Evolutionary conservation across 805 yeast species (phyloP), one percentile per base, ranked within the genome.

Genomic region (Hanseniaspora clermontiae): DNA sequence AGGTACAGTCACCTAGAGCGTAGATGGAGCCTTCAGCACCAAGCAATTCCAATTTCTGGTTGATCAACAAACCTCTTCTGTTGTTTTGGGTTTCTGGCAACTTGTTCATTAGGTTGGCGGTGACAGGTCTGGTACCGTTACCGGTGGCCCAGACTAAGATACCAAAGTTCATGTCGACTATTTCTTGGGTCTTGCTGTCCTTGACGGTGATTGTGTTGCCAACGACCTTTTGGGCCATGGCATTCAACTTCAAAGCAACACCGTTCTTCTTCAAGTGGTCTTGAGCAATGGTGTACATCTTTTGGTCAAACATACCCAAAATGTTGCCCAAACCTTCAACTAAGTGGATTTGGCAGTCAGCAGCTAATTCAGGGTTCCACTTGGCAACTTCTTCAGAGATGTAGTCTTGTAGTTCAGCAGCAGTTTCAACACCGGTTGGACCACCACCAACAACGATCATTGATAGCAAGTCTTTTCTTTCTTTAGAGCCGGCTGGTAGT

Each of bases 371-470:
- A 45, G 97, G 97, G 73, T 87, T 84, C 89, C 95, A 87, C 72
- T 83, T 86, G 64, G 74, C 73, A 72, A 90, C 77, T 71, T 90
- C 97, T 70, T 90, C 95, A 70, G 86, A 89, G 60, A 89, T 85
- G 72, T 87, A 91, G 72, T 90, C 97, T 73, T 86, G 95, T 64
- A 90, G 74, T 73, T 91, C 97, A 66, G 95, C 97, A 62, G 97
- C 96, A 65, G 89, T 85, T 74, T 89, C 97, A 60, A 90, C 96
- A 74, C 97, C 97, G 46, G 97, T 90, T 68, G 97, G 97, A 61
- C 97, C 97, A 72, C 97, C 97, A 66, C 97, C 97, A 63, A 93
- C 95, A 60, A 91, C 95, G 60, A 91, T 91, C 64, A 89, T 83
- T 60, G 83, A 84, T 68, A 90, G 78, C 64, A 91, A 77, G 70